Conservation (phyloP, 345 rosid species). For the Luvunga scandens region DNA sequence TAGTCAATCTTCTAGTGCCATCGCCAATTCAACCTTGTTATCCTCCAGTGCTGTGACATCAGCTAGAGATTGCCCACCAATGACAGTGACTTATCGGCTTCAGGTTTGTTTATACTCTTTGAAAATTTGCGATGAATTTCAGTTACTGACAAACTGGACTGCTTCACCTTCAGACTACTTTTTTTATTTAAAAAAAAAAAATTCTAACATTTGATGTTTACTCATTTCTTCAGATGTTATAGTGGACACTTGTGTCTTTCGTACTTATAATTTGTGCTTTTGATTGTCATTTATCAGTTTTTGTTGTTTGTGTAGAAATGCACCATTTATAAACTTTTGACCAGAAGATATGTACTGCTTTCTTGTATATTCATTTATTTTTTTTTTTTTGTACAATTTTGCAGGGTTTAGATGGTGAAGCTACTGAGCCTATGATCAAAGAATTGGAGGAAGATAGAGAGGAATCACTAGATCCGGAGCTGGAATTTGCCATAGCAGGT, state of each 20-base stretch:
- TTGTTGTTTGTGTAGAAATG: background rate
- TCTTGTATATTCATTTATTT: slow-evolving; percentile 1
- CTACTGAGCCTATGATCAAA: slow-evolving; percentile 99
- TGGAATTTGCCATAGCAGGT: slow-evolving; percentile 98
- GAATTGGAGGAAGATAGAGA: slow-evolving; percentile 99
- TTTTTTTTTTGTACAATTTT: slow-evolving; percentile 18
- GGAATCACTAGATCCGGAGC: slow-evolving; percentile 97
- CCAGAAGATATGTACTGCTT: background rate
- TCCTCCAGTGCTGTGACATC: slow-evolving; percentile 57
- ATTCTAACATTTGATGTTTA: background rate
- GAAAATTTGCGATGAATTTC: background rate
- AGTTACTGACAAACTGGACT: background rate
- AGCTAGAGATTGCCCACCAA: slow-evolving; percentile 81
- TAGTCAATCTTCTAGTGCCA: slow-evolving; percentile 60
- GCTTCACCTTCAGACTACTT: background rate
- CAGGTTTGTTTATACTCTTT: slow-evolving; percentile 56
- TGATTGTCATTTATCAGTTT: background rate
- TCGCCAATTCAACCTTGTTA: slow-evolving; percentile 56
- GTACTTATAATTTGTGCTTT: background rate
- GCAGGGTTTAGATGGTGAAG: slow-evolving; percentile 99
- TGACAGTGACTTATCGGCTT: slow-evolving; percentile 96
- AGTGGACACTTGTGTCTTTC: background rate
- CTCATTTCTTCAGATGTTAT: background rate
- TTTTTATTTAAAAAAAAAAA: background rate
- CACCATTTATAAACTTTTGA: background rate